These are phyloP conservation scores for Aspergillus hortae DNA, from an alignment of 2,329 filamentous ascomycete genomes.

Conservation along the genomic window DNA sequence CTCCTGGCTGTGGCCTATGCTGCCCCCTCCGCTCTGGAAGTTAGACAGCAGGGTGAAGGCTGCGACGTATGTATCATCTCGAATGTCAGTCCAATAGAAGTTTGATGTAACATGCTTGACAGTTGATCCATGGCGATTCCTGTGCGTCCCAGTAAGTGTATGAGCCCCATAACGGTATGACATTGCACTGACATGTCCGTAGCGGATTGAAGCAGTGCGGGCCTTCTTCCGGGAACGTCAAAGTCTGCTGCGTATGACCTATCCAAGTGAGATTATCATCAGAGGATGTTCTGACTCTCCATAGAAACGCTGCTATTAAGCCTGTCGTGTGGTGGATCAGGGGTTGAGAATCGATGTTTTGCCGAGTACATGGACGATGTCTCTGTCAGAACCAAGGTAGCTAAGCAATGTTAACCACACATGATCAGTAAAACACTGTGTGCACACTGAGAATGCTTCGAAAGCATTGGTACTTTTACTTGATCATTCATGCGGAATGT, in stretches of 20 bases:
- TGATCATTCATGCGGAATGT: too few species aligned
- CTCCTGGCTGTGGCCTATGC: conserved; percentile 8
- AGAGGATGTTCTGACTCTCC: background rate
- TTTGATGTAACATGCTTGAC: background rate
- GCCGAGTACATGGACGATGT: background rate
- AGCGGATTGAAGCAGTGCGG: conserved; percentile 8
- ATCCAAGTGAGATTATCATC: background rate
- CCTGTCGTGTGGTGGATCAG: background rate
- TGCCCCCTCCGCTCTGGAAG: conserved; percentile 6
- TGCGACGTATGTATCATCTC: conserved; percentile 1
- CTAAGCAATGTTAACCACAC: too few species aligned
- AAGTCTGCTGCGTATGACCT: conserved; percentile 9
- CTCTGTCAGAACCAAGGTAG: background rate
- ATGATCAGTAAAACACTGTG: too few species aligned
- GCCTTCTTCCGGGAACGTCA: conserved; percentile 2
- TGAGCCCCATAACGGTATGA: background rate
- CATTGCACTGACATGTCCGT: conserved; percentile 1
- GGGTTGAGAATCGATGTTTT: background rate
- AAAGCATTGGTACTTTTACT: too few species aligned
- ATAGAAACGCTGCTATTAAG: conserved; percentile 1
- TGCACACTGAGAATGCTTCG: too few species aligned
- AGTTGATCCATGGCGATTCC: conserved; percentile 6
- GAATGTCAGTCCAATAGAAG: background rate
- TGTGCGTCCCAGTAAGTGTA: conserved; percentile 5
- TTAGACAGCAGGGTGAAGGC: conserved; percentile 11